phyloP scores from a whole-genome alignment of 768 basidiomycete genomes.

The Auricularia auricula-judae region DNA sequence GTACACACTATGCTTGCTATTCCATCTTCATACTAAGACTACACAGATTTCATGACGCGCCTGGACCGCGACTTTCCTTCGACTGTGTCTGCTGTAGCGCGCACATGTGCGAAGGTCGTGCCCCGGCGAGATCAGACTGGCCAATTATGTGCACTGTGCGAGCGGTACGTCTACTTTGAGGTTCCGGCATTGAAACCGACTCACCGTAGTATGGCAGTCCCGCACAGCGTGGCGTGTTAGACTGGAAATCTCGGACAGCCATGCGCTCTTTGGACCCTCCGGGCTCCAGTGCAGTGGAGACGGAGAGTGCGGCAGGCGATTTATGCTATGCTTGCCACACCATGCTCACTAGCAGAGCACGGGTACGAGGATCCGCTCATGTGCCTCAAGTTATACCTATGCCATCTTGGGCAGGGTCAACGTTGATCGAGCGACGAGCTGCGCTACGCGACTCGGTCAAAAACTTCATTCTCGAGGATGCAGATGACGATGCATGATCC shows the following conservation, averaged over 20 bases:
- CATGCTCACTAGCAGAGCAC: conserved; percentile 39
- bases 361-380: neutral
- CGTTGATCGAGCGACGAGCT: neutral
- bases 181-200: neutral
- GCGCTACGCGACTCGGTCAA: neutral
- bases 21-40: neutral
- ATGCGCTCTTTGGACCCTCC: conserved; percentile 40
- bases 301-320: conserved; percentile 17
- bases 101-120: conserved; percentile 68
- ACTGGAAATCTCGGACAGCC: conserved; percentile 67
- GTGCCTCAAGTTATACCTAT: neutral
- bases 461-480: neutral
- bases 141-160: conserved; percentile 48
- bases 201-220: conserved; percentile 31
- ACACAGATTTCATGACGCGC: conserved; percentile 64
- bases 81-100: conserved; percentile 73
- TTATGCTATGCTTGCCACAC: conserved; percentile 59
- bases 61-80: conserved; percentile 78
- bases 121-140: conserved; percentile 42
- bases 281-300: conserved; percentile 11
- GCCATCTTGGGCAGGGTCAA: neutral
- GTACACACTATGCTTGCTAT: conserved; percentile 23
- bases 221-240: conserved; percentile 49
- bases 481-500: neutral
- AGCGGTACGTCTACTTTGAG: conserved; percentile 34